phyloP scores from a whole-genome alignment of 768 basidiomycete genomes.

The Rhodosporidiobolus sp. region DNA sequence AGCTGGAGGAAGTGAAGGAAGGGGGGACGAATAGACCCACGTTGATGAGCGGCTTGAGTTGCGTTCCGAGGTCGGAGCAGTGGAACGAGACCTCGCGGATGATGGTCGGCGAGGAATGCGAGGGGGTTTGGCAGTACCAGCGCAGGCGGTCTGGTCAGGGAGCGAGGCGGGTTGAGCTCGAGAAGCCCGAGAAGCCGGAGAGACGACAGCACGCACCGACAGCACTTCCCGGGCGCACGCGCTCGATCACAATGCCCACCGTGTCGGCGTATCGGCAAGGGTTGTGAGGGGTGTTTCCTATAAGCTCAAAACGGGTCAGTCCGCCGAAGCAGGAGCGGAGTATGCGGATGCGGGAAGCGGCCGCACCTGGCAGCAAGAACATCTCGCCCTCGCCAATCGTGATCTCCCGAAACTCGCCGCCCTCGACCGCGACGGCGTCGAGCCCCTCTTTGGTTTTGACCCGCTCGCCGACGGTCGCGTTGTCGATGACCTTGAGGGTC shows the following conservation, averaged over 20 bases:
- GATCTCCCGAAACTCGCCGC: conserved; percentile 75
- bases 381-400: conserved; percentile 90
- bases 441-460: conserved; percentile 44
- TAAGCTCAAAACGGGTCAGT: too few species aligned
- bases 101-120: conserved; percentile 65
- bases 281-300: conserved; percentile 94
- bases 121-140: conserved; percentile 73
- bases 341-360: conserved; percentile 1
- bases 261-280: conserved; percentile 87
- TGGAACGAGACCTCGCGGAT: conserved; percentile 83
- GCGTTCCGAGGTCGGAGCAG: conserved; percentile 83
- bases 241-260: conserved; percentile 85
- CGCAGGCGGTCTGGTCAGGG: conserved; percentile 68
- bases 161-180: too few species aligned
- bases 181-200: background rate
- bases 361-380: conserved; percentile 87
- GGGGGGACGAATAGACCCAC: conserved; percentile 15
- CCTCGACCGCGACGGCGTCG: conserved; percentile 53
- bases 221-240: conserved; percentile 69
- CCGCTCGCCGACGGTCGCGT: conserved; percentile 8
- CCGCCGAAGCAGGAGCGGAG: too few species aligned
- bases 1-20: background rate
- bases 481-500: conserved; percentile 74
- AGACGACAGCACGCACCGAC: conserved; percentile 57
- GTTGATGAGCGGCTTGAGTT: conserved; percentile 82